Percentiles rank a stretch among this genome's conserved stretches.
phyloP scores from a whole-genome alignment of 2,329 filamentous ascomycete species.

The Cercospora zeina region DNA sequence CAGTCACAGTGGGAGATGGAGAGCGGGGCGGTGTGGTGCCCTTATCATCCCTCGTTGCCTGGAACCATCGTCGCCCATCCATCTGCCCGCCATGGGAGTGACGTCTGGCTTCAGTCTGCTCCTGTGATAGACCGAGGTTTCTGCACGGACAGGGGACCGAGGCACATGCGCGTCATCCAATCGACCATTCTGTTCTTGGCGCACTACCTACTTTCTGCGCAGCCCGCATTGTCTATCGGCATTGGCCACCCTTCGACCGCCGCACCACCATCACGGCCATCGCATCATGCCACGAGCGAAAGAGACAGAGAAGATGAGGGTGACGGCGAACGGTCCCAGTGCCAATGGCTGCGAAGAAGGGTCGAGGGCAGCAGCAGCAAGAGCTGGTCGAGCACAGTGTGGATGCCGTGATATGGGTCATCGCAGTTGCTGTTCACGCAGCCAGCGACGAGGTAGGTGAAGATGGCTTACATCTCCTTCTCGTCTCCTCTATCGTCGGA shows the following conservation, averaged over 20 bases:
- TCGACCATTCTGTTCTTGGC: neutral
- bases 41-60: neutral
- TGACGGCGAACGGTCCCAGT: too few relatives aligned
- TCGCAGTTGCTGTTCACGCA: neutral
- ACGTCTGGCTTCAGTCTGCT: neutral
- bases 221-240: too few relatives aligned
- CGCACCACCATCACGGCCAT: neutral
- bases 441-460: slow-evolving; percentile 7
- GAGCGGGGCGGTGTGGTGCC: too few relatives aligned
- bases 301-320: too few relatives aligned
- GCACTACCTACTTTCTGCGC: too few relatives aligned
- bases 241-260: neutral
- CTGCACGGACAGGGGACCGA: neutral
- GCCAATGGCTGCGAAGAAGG: neutral
- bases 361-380: neutral
- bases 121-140: neutral
- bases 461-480: slow-evolving; percentile 4
- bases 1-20: neutral
- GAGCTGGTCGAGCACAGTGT: neutral
- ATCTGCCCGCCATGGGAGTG: neutral
- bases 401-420: neutral
- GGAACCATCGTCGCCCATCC: neutral
- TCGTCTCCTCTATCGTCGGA: neutral
- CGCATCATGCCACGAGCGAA: neutral
- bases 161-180: neutral